These are phyloP conservation scores for Leptographium flavum DNA, from an alignment of 2,329 filamentous ascomycete genomes.

Conservation along the genomic window DNA sequence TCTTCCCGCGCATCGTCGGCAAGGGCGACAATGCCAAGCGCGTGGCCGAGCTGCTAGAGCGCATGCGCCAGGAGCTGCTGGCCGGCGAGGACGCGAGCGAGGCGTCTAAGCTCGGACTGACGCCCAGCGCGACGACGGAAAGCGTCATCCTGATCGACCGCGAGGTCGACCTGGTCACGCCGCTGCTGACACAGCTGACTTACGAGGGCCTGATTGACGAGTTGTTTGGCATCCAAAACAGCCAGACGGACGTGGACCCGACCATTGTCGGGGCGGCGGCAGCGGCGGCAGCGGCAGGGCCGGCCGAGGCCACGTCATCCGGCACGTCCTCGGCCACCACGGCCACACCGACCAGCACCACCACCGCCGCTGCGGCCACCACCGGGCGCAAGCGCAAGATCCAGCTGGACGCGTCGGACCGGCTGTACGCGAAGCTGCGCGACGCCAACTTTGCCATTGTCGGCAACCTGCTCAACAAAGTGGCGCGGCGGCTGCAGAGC, in stretches of 20 bases:
- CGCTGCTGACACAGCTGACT: slow-evolving; percentile 83
- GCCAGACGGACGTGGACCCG: slow-evolving; percentile 83
- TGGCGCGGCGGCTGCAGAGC: slow-evolving; percentile 67
- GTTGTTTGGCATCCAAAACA: slow-evolving; percentile 79
- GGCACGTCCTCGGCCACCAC: no score
- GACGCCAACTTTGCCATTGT: slow-evolving; percentile 95
- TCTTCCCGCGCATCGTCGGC: slow-evolving; percentile 87
- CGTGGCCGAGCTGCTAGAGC: slow-evolving; percentile 71
- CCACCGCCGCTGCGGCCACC: slow-evolving; percentile 40
- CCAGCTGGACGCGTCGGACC: slow-evolving; percentile 75
- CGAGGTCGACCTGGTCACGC: slow-evolving; percentile 85
- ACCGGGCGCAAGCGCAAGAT: slow-evolving; percentile 67
- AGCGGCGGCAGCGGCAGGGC: slow-evolving; percentile 32
- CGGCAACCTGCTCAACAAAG: slow-evolving; percentile 75
- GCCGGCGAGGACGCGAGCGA: slow-evolving; percentile 63
- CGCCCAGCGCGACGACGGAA: slow-evolving; percentile 77
- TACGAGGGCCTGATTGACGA: slow-evolving; percentile 96
- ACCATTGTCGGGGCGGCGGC: slow-evolving; percentile 65
- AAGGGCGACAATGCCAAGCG: slow-evolving; percentile 91
- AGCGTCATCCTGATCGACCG: slow-evolving; percentile 90
- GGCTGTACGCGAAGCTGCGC: slow-evolving; percentile 73
- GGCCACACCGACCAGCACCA: no score
- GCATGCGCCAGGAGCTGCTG: slow-evolving; percentile 80
- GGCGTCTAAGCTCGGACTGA: slow-evolving; percentile 48
- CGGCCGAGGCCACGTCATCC: slow-evolving; percentile 10